Conservation (phyloP, 2,329 filamentous ascomycete genomes). For the Pleochaeta shiraiana region DNA sequence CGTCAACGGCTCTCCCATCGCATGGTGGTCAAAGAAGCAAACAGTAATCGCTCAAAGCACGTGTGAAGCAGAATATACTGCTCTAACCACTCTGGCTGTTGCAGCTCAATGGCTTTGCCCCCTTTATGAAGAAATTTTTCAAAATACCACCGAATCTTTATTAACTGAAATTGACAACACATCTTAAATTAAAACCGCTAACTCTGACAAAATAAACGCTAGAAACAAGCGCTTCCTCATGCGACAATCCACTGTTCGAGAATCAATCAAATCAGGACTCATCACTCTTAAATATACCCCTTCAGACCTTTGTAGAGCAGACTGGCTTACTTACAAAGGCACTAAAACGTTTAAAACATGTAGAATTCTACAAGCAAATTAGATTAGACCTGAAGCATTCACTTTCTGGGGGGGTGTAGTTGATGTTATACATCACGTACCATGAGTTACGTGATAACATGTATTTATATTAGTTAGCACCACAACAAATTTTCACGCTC, state of each 20-base stretch:
- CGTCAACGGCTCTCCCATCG: background rate
- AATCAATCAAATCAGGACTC: background rate
- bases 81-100: background rate
- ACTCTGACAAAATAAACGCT: background rate
- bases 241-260: background rate
- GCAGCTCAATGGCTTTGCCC: background rate
- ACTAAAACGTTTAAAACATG: background rate
- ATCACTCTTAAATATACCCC: background rate
- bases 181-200: background rate
- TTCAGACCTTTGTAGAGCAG: background rate
- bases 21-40: constrained; percentile 3
- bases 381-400: background rate
- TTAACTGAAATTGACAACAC: constrained; percentile 1
- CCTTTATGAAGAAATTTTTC: background rate
- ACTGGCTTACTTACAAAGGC: background rate
- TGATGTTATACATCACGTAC: background rate
- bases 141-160: background rate
- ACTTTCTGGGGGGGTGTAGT: background rate
- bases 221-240: background rate
- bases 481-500: no score
- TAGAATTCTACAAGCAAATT: background rate
- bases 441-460: no score
- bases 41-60: no score
- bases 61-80: background rate
- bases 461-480: no score